phyloP scores from a whole-genome alignment of 1,284 basidiomycete genomes.

The Sanghuangporus sanghuang region DNA sequence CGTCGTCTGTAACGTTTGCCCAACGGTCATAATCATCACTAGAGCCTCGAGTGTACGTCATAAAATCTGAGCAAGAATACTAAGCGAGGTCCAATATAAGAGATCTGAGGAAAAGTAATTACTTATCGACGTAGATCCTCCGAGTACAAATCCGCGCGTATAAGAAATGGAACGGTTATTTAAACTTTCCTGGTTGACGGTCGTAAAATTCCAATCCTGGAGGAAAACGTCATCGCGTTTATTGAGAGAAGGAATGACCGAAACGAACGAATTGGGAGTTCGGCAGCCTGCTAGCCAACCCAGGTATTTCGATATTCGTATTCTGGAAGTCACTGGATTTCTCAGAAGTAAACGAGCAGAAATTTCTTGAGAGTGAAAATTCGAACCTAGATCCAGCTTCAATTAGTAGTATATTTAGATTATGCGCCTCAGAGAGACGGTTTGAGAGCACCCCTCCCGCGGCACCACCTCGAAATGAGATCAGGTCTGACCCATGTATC shows the following conservation, averaged over 20 bases:
- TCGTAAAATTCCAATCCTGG: constrained; percentile 34
- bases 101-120: not conserved
- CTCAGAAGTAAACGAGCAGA: not conserved
- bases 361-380: not conserved
- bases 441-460: not conserved
- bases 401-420: not conserved
- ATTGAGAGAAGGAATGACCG: not conserved
- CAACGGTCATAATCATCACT: constrained; percentile 26
- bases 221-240: constrained; percentile 2
- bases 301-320: constrained; percentile 20
- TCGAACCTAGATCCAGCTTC: not conserved
- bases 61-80: constrained; percentile 18
- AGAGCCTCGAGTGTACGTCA: constrained; percentile 24
- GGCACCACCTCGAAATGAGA: not conserved
- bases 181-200: constrained; percentile 29
- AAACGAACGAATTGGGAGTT: constrained; percentile 1
- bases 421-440: not conserved
- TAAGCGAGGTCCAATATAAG: not conserved
- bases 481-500: not conserved
- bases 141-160: constrained; percentile 32
- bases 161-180: constrained; percentile 27
- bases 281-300: not conserved
- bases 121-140: constrained; percentile 36
- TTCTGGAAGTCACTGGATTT: constrained; percentile 23
- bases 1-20: constrained; percentile 27